Evolutionary conservation across 2,329 filamentous ascomycete genomes (phyloP).

Genomic region (Emergomyces africanus): DNA sequence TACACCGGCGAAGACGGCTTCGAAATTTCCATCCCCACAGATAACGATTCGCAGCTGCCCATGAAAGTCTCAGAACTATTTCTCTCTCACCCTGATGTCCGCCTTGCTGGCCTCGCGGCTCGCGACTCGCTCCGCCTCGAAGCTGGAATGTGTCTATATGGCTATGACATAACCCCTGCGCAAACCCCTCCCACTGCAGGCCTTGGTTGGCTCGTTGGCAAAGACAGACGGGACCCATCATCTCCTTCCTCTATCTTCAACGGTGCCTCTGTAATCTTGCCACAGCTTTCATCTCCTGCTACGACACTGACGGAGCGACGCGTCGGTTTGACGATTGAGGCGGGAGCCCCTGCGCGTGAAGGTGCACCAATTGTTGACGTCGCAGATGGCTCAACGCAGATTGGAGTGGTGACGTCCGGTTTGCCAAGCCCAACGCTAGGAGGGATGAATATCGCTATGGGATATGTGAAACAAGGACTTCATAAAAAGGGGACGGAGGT

Average conservation of each 20-base stretch:
- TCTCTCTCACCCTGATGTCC: conserved; percentile 52
- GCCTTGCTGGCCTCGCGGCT: conserved; percentile 77
- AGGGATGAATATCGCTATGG: conserved; percentile 87
- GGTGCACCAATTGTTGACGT: conserved; percentile 62
- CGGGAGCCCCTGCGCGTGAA: conserved; percentile 76
- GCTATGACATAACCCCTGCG: conserved; percentile 82
- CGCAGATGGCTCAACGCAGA: conserved; percentile 42
- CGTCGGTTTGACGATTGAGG: conserved; percentile 65
- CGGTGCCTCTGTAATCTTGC: conserved; percentile 63
- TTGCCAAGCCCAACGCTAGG: conserved; percentile 76
- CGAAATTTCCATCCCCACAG: conserved; percentile 73
- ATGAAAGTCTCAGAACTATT: conserved; percentile 53
- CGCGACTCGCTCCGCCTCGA: conserved; percentile 87
- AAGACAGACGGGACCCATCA: conserved; percentile 49
- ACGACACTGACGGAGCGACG: conserved; percentile 59
- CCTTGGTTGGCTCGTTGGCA: conserved; percentile 72
- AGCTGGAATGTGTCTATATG: conserved; percentile 98
- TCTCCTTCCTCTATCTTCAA: conserved; percentile 58
- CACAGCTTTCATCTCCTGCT: conserved; percentile 47
- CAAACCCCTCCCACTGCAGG: conserved; percentile 56
- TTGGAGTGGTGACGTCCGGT: conserved; percentile 79
- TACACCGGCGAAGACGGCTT: conserved; percentile 99
- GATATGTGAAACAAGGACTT: conserved; percentile 66
- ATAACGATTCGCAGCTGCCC: conserved; percentile 40
- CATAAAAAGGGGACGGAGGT: conserved; percentile 79